A percentile compares a stretch with the other conserved stretches of the same genome.
Evolutionary conservation across 345 rosid species (phyloP).

Genomic region (Citrus mangshanensis): DNA sequence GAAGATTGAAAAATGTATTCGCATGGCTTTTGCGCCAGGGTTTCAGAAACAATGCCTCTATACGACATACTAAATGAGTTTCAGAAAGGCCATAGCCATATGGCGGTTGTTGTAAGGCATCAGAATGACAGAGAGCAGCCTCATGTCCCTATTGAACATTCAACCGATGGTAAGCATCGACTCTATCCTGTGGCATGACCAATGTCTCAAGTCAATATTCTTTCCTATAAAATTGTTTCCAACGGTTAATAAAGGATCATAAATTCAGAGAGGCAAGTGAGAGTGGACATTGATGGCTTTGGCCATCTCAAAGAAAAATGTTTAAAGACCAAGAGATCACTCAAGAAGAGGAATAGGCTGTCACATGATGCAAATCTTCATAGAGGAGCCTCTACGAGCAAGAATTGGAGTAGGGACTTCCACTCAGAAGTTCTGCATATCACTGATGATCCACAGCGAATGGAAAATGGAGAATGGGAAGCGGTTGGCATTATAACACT

Average conservation of each 20-base stretch:
- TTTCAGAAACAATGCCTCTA: slow-evolving; percentile 48
- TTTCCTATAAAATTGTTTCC: neutral
- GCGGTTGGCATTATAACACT: slow-evolving; percentile 34
- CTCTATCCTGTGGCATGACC: neutral
- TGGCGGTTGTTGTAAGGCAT: slow-evolving; percentile 56
- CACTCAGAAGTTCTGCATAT: slow-evolving; percentile 38
- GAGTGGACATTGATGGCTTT: slow-evolving; percentile 33
- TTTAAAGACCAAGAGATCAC: slow-evolving; percentile 27
- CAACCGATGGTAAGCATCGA: slow-evolving; percentile 12
- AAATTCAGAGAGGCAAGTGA: slow-evolving; percentile 31
- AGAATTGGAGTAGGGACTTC: slow-evolving; percentile 45
- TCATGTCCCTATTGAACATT: slow-evolving; percentile 2
- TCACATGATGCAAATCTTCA: slow-evolving; percentile 21
- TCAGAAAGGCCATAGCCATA: slow-evolving; percentile 73
- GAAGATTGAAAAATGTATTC: neutral
- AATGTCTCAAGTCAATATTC: neutral
- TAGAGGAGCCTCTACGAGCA: slow-evolving; percentile 32
- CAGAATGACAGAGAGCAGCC: slow-evolving; percentile 20
- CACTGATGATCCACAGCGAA: slow-evolving; percentile 25
- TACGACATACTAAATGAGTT: slow-evolving; percentile 68
- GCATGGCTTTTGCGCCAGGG: slow-evolving; percentile 28
- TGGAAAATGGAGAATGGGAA: slow-evolving; percentile 33
- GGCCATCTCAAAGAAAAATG: slow-evolving; percentile 19
- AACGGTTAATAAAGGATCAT: neutral
- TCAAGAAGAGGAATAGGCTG: slow-evolving; percentile 39